Percentiles rank a stretch among this genome's conserved stretches.
These are phyloP conservation scores for Sclerotinia subarctica DNA, from an alignment of 2,329 filamentous ascomycete species.

Conservation along the genomic window DNA sequence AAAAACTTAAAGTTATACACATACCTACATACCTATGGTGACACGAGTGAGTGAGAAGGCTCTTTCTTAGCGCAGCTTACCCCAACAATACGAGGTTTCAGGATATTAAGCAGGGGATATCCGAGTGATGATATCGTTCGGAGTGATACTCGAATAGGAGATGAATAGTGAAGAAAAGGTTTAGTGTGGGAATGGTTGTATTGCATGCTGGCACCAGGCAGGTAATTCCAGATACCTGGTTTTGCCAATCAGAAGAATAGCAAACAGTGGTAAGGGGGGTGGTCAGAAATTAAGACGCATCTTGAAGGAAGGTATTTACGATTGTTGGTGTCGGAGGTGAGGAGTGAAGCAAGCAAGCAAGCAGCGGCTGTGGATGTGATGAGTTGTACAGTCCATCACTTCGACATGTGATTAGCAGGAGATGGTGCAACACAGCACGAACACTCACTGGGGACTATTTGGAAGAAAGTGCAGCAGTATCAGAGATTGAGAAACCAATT, in stretches of 20 bases:
- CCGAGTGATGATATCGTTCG: neutral
- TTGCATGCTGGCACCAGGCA: neutral
- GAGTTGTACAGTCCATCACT: neutral
- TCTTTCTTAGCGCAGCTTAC: neutral
- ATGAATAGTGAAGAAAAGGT: neutral
- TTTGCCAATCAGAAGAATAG: conserved; percentile 1
- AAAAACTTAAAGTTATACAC: neutral
- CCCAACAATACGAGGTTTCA: neutral
- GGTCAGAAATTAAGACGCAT: neutral
- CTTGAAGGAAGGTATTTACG: neutral
- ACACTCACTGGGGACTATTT: neutral
- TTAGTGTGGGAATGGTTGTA: neutral
- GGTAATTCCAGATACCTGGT: conserved; percentile 9
- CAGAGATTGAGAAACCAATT: neutral
- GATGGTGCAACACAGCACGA: no score
- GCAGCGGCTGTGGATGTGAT: neutral
- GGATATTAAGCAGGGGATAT: neutral
- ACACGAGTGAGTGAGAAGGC: neutral
- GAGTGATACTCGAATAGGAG: neutral
- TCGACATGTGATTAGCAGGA: neutral
- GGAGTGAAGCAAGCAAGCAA: neutral
- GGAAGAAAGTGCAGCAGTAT: neutral
- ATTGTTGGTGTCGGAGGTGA: neutral
- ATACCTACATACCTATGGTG: neutral
- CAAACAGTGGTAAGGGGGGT: neutral